These are phyloP conservation scores for Boletus rubroflammeus DNA, from an alignment of 768 basidiomycete genomes.

Conservation along the genomic window DNA sequence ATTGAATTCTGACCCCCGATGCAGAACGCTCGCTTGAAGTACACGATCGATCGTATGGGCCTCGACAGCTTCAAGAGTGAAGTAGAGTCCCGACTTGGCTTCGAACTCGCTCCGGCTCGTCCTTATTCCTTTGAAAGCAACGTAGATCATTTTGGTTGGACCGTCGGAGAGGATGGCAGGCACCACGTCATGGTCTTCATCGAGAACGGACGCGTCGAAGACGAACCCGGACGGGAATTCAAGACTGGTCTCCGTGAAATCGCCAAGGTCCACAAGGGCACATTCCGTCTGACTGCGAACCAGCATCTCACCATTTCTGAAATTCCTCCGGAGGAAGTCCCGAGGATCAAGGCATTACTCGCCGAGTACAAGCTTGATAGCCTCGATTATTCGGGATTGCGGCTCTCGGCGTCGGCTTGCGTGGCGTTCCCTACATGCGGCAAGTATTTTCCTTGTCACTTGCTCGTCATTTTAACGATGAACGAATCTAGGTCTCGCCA, in stretches of 20 bases:
- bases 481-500: slow-evolving; percentile 51
- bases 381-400: slow-evolving; percentile 68
- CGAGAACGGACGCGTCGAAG: slow-evolving; percentile 97
- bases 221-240: slow-evolving; percentile 86
- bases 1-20: slow-evolving; percentile 10
- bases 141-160: slow-evolving; percentile 94
- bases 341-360: slow-evolving; percentile 73
- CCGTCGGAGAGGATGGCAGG: slow-evolving; percentile 78
- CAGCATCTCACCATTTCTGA: slow-evolving; percentile 92
- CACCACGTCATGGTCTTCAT: slow-evolving; percentile 94
- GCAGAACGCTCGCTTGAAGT: slow-evolving; percentile 88
- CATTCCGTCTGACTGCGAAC: slow-evolving; percentile 91
- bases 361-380: slow-evolving; percentile 89
- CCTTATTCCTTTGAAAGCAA: slow-evolving; percentile 83
- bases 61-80: slow-evolving; percentile 82
- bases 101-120: slow-evolving; percentile 66
- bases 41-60: slow-evolving; percentile 96
- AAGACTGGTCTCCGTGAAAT: slow-evolving; percentile 92
- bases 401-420: slow-evolving; percentile 91
- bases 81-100: slow-evolving; percentile 87
- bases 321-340: slow-evolving; percentile 67
- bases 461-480: neutral
- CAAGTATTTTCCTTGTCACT: slow-evolving; percentile 12
- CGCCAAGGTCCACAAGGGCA: slow-evolving; percentile 90
- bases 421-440: slow-evolving; percentile 97